Conservation (phyloP, 2,329 filamentous ascomycete species). For the Cladosporium sphaerospermum region DNA sequence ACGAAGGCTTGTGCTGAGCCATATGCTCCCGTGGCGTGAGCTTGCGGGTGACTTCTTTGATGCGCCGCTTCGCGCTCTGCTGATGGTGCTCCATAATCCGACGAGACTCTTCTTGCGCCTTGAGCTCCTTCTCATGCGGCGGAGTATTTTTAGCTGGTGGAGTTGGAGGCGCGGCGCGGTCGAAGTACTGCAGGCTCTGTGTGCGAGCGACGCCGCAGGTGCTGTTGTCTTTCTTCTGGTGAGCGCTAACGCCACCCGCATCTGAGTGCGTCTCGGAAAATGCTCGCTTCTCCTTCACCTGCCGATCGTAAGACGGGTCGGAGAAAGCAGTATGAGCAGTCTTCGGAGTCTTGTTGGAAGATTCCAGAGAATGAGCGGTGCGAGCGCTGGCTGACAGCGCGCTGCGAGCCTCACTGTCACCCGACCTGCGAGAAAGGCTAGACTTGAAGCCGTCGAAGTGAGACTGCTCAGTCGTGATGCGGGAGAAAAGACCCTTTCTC, state of each 20-base stretch:
- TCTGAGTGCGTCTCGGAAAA: constrained; percentile 14
- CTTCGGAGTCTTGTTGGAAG: constrained; percentile 3
- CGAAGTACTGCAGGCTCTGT: constrained; percentile 26
- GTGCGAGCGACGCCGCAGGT: constrained; percentile 18
- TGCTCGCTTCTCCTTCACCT: constrained; percentile 13
- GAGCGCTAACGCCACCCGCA: constrained; percentile 5
- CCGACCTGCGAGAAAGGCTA: not conserved
- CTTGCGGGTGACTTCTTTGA: not conserved
- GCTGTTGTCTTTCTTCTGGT: not conserved
- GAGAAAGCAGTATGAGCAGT: constrained; percentile 13
- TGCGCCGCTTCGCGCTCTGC: not conserved
- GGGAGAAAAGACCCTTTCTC: constrained; percentile 20
- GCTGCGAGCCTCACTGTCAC: constrained; percentile 1
- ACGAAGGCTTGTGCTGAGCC: not conserved
- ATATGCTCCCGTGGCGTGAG: not conserved
- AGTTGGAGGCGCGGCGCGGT: constrained; percentile 31
- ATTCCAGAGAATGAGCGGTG: not conserved
- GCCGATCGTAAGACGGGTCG: constrained; percentile 15
- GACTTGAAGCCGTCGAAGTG: not conserved
- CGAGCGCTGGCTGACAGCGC: not conserved
- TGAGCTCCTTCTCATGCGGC: constrained; percentile 22
- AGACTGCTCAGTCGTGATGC: not conserved
- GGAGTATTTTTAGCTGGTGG: constrained; percentile 42
- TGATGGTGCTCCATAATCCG: not conserved
- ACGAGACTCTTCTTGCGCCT: not conserved